Evolutionary conservation across 1,284 basidiomycete genomes (phyloP).

Genomic region (Rhizoctonia solani): DNA sequence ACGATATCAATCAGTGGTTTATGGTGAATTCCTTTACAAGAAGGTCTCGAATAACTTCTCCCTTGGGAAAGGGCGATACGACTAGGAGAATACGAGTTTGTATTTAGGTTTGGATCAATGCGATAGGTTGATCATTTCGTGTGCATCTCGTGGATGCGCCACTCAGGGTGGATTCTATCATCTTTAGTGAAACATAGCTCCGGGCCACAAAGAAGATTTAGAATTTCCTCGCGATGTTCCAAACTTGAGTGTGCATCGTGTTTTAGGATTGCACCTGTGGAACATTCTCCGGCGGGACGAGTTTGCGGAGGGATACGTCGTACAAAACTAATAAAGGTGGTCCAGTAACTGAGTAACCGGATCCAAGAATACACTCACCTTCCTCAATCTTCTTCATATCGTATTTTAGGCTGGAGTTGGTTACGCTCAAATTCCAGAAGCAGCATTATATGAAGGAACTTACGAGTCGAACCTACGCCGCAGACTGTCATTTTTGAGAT

Average conservation of each 20-base stretch:
- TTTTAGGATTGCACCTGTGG: not conserved
- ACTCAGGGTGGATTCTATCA: no score
- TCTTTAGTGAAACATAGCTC: no score
- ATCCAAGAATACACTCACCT: conserved; percentile 53
- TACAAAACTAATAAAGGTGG: conserved; percentile 65
- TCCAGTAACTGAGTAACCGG: conserved; percentile 19
- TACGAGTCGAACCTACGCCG: conserved; percentile 67
- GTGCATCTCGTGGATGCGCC: no score
- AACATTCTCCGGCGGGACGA: conserved; percentile 44
- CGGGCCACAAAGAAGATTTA: no score
- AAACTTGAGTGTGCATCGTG: no score
- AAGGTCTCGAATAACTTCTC: conserved; percentile 75
- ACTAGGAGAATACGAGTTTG: conserved; percentile 15
- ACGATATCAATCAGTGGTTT: conserved; percentile 57
- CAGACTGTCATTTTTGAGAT: conserved; percentile 82
- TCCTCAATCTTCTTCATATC: conserved; percentile 90
- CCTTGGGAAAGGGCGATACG: conserved; percentile 35
- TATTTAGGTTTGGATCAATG: not conserved
- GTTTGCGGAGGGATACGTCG: conserved; percentile 76
- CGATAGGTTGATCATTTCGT: no score
- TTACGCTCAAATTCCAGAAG: not conserved
- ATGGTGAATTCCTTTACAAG: conserved; percentile 72
- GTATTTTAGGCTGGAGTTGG: conserved; percentile 67
- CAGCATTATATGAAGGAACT: conserved; percentile 1
- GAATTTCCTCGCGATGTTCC: no score